Percentiles rank a stretch among this genome's conserved stretches.
phyloP scores from a whole-genome alignment of 441 rosid genomes.

The Gossypium laxum region DNA sequence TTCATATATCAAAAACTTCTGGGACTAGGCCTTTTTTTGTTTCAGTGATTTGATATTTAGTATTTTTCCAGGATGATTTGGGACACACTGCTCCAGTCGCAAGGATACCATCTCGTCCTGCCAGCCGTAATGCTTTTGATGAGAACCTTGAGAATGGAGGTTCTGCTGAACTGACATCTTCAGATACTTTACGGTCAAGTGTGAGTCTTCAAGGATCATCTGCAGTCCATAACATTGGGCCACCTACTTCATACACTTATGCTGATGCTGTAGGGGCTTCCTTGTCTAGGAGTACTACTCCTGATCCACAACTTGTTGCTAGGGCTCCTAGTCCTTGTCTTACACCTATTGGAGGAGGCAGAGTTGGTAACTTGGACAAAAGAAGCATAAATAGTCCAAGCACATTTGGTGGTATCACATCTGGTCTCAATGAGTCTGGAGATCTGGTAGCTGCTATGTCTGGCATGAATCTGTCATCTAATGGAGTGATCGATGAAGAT shows the following conservation, averaged over 20 bases:
- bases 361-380: constrained; percentile 51
- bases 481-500: constrained; percentile 34
- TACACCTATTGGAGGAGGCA: constrained; percentile 74
- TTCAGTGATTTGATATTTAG: background rate
- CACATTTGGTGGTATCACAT: constrained; percentile 45
- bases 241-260: constrained; percentile 51
- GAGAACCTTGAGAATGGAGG: constrained; percentile 38
- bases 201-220: constrained; percentile 35
- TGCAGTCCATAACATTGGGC: constrained; percentile 35
- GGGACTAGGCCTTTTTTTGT: background rate
- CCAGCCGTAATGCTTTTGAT: constrained; percentile 63
- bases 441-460: constrained; percentile 57
- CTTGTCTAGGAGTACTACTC: constrained; percentile 70
- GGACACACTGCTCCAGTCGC: constrained; percentile 33
- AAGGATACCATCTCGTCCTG: constrained; percentile 62
- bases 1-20: background rate
- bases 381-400: constrained; percentile 38
- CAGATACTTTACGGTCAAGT: constrained; percentile 29
- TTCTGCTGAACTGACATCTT: constrained; percentile 34
- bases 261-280: constrained; percentile 76
- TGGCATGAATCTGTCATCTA: constrained; percentile 48
- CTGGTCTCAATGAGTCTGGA: constrained; percentile 41
- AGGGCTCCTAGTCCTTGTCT: constrained; percentile 81
- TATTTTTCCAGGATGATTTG: constrained; percentile 52
- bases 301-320: constrained; percentile 72